These are phyloP conservation scores for Fonsecaea erecta DNA, from an alignment of 2,329 filamentous ascomycete genomes.

Conservation along the genomic window DNA sequence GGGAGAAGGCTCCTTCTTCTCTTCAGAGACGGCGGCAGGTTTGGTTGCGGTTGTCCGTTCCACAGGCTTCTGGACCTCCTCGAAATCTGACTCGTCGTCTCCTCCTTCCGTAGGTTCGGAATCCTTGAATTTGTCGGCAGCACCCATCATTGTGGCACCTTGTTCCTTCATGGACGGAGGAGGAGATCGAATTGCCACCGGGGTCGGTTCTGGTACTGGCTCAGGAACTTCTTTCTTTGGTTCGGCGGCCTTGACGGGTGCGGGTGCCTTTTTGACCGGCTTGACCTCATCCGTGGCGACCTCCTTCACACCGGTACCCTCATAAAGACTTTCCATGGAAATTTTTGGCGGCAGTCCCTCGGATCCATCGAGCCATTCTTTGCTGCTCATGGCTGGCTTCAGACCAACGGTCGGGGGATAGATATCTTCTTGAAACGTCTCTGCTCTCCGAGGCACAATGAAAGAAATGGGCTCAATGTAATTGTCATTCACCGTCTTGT, in stretches of 20 bases:
- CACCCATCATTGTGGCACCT: slow-evolving; percentile 80
- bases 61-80: slow-evolving; percentile 77
- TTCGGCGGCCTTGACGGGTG: slow-evolving; percentile 50
- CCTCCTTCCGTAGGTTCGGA: slow-evolving; percentile 66
- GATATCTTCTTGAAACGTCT: slow-evolving; percentile 96
- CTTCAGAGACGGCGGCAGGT: slow-evolving; percentile 23
- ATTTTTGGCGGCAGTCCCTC: slow-evolving; percentile 86
- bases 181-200: slow-evolving; percentile 51
- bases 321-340: slow-evolving; percentile 88
- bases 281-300: slow-evolving; percentile 65
- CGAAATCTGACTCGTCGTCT: slow-evolving; percentile 77
- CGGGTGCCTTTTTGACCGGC: slow-evolving; percentile 50
- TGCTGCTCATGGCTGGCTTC: slow-evolving; percentile 77
- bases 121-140: slow-evolving; percentile 86
- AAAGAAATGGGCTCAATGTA: slow-evolving; percentile 98
- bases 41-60: slow-evolving; percentile 48
- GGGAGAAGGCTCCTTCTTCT: slow-evolving; percentile 23
- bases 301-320: slow-evolving; percentile 79
- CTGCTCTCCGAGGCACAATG: slow-evolving; percentile 89
- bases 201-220: slow-evolving; percentile 41
- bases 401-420: slow-evolving; percentile 82
- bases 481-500: slow-evolving; percentile 93
- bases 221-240: slow-evolving; percentile 53
- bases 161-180: slow-evolving; percentile 80
- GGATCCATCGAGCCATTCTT: slow-evolving; percentile 88